Evolutionary conservation across 2,329 filamentous ascomycete species (phyloP), one percentile per base, ranked within the genome.

Genomic region (Exserohilum turcica): DNA sequence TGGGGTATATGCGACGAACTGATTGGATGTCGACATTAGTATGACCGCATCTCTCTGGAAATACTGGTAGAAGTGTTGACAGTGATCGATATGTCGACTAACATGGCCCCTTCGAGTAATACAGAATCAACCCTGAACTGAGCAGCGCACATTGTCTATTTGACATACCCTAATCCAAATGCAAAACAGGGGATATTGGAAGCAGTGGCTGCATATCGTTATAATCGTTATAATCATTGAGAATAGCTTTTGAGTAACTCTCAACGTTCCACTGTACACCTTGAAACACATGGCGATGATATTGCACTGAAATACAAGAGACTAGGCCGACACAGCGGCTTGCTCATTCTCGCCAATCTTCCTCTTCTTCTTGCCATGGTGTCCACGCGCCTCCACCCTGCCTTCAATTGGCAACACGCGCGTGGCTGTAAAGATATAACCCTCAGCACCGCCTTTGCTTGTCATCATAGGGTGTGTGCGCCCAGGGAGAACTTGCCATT

Each of bases 381-480:
- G 89, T 0, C 94, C 94, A 55, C 91, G 85, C 1, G 93, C 93
- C 67, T 91, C 88, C 4, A 97, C 88, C 64, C 83, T 86, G 2
- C 90, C 91, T 65, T 90, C 84, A 0, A 89, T 86, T 0, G 94
- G 94, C 39, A 93, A 78, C 1, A 94, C 91, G 62, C 87, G 84
- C 71, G 89, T 90, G 0, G 84, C 93, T 24, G 91, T 93, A 63
- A 97, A 92, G 3, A 99, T 73, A 73, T 91, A 99, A 0, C 94
- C 94, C 69, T 97, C 93, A 0, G 91, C 86, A 0, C 93, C 93
- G 16, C 94, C 94, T 35, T 84, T 83, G 32, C 86, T 86, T 54
- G 90, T 96, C 94, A 99, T 99, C 49, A 95, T 76, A 6, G 94
- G 94, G 77, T 99, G 94, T 46, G 94, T 97, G 48, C 94, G 80